Conservation (phyloP, 2,329 filamentous ascomycete species). For the Sphaerulina vaccinii region DNA sequence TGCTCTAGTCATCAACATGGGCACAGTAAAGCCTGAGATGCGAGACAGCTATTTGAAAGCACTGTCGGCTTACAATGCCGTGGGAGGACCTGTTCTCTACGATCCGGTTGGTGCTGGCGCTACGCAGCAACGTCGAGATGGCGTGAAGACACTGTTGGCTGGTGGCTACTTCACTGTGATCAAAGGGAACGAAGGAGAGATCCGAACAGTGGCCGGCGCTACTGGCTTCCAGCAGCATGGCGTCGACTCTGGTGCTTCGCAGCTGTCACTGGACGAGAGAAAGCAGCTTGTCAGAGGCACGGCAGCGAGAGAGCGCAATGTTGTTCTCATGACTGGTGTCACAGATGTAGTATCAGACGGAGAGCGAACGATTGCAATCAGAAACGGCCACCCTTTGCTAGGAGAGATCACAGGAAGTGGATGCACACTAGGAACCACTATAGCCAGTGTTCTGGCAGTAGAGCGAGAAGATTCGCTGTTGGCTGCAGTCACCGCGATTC, state of each 20-base stretch:
- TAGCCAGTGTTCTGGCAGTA: constrained; percentile 72
- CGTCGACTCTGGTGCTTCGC: constrained; percentile 71
- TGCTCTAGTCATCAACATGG: constrained; percentile 90
- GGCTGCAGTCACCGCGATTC: constrained; percentile 68
- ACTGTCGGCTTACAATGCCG: constrained; percentile 75
- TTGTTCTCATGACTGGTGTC: constrained; percentile 79
- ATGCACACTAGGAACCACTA: constrained; percentile 78
- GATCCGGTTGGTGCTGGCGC: constrained; percentile 92
- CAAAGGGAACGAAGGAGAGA: constrained; percentile 92
- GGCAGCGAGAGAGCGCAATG: constrained; percentile 65
- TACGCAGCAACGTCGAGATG: constrained; percentile 68
- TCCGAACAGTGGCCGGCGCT: constrained; percentile 67
- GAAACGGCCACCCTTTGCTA: constrained; percentile 73
- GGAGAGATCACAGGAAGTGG: constrained; percentile 71
- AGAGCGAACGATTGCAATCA: constrained; percentile 61
- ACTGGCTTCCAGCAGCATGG: constrained; percentile 65
- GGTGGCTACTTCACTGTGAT: constrained; percentile 80
- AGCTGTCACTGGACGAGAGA: constrained; percentile 54
- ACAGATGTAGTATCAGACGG: constrained; percentile 79
- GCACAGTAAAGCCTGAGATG: constrained; percentile 76
- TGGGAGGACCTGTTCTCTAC: constrained; percentile 72
- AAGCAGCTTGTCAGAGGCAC: constrained; percentile 63
- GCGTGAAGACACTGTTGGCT: constrained; percentile 68
- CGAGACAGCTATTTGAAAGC: constrained; percentile 71
- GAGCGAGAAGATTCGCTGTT: constrained; percentile 64